Conservation (phyloP, 164 flowering plant species). For the Umbellularia californica region DNA sequence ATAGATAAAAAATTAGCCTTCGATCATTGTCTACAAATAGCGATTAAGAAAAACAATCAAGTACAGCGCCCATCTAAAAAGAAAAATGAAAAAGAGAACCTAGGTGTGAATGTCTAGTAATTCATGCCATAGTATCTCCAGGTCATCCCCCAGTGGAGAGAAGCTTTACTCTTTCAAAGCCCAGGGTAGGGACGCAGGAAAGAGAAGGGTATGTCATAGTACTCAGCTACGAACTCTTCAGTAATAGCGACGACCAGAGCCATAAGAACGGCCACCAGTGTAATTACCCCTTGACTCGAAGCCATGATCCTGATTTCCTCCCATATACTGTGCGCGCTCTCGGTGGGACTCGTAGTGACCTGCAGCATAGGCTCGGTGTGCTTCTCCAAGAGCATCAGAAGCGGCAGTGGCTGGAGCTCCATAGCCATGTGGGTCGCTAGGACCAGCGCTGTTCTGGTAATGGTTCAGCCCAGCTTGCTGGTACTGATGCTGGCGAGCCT, state of each 20-base stretch:
- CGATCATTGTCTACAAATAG: neutral
- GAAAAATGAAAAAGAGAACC: too few species aligned
- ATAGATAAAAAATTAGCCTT: too few species aligned
- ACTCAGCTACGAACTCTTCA: conserved; percentile 11
- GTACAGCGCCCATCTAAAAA: neutral
- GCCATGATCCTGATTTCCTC: conserved; percentile 40
- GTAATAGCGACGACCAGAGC: conserved; percentile 45
- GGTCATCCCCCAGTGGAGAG: neutral
- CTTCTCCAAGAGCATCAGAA: conserved; percentile 26
- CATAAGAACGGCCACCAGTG: conserved; percentile 61
- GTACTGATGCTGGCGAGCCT: conserved; percentile 37
- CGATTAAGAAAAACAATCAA: neutral
- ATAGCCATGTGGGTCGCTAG: conserved; percentile 37
- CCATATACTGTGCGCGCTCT: conserved; percentile 46
- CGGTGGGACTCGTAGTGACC: conserved; percentile 47
- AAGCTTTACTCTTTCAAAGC: neutral
- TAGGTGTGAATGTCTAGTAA: too few species aligned
- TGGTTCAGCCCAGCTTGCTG: conserved; percentile 36
- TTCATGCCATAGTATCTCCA: too few species aligned
- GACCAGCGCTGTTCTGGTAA: conserved; percentile 27
- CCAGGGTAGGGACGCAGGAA: neutral
- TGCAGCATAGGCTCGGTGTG: conserved; percentile 29
- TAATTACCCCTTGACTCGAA: conserved; percentile 57
- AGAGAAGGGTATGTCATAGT: neutral
- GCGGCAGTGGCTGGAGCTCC: conserved; percentile 18